Evolutionary conservation across 106 monocot genomes (phyloP).

Genomic region (Iris macrosiphon): DNA sequence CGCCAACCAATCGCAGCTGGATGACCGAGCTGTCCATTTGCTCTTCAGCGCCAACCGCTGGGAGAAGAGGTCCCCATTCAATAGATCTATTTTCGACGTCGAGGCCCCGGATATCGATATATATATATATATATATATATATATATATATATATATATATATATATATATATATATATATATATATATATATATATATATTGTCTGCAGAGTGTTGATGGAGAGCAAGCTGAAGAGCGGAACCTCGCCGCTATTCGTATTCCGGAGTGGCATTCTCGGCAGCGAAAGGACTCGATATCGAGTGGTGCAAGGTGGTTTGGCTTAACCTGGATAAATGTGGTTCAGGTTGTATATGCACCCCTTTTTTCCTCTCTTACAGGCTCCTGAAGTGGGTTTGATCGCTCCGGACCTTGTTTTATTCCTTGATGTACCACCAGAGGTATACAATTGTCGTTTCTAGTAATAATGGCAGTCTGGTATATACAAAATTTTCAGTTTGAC

Average conservation of each 20-base stretch:
- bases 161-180: no score
- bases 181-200: no score
- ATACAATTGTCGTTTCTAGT: no score
- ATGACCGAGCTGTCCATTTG: slow-evolving; percentile 83
- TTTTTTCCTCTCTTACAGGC: slow-evolving; percentile 42
- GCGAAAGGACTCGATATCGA: slow-evolving; percentile 87
- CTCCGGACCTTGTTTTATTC: slow-evolving; percentile 89
- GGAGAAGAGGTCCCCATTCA: slow-evolving; percentile 99
- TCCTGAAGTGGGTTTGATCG: slow-evolving; percentile 82
- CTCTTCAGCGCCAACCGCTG: slow-evolving; percentile 98
- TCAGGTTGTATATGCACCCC: background rate
- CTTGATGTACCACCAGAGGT: slow-evolving; percentile 92
- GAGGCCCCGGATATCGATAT: no score
- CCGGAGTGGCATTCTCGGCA: slow-evolving; percentile 93
- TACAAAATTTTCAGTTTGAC: no score
- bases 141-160: no score
- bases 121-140: no score
- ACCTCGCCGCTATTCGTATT: slow-evolving; percentile 87
- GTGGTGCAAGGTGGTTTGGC: slow-evolving; percentile 81
- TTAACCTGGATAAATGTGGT: background rate
- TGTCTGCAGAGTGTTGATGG: slow-evolving; percentile 74
- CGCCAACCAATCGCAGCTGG: slow-evolving; percentile 56
- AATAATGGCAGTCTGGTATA: no score
- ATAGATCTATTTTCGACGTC: no score
- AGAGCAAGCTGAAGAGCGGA: slow-evolving; percentile 75